Percentiles rank a stretch among this genome's conserved stretches.
phyloP scores from a whole-genome alignment of 1,284 basidiomycete genomes.

The Cryptococcus hybrid region DNA sequence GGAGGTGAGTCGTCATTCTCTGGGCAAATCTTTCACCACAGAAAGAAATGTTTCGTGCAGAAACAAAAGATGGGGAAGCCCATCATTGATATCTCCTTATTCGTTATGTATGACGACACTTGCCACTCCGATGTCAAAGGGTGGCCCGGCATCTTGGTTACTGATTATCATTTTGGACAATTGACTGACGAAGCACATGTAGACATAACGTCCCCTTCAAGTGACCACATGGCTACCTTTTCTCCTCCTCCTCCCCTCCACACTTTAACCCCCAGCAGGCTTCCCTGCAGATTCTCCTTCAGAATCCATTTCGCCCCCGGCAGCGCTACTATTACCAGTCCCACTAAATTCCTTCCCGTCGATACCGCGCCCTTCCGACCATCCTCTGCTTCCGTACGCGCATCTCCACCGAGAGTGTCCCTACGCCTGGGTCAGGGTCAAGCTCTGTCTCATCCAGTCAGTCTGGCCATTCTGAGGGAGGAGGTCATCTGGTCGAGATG shows the following conservation, averaged over 20 bases:
- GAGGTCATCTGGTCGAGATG: slow-evolving; percentile 32
- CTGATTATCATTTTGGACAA: too few species aligned
- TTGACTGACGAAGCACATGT: too few species aligned
- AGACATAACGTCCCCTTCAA: too few species aligned
- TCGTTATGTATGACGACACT: too few species aligned
- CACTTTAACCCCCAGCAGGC: slow-evolving; percentile 42
- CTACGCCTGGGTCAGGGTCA: slow-evolving; percentile 11
- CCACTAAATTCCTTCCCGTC: not conserved
- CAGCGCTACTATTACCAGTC: not conserved
- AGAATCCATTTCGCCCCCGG: slow-evolving; percentile 17
- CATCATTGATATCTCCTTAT: too few species aligned
- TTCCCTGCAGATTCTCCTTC: slow-evolving; percentile 16
- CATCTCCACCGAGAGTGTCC: slow-evolving; percentile 29
- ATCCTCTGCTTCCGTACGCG: slow-evolving; percentile 25
- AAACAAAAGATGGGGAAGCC: too few species aligned
- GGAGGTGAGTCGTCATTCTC: too few species aligned
- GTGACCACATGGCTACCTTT: not conserved
- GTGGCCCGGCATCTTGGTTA: too few species aligned
- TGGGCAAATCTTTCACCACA: too few species aligned
- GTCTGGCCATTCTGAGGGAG: slow-evolving; percentile 17
- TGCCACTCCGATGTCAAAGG: too few species aligned
- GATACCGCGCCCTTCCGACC: slow-evolving; percentile 16
- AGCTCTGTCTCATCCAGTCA: slow-evolving; percentile 7
- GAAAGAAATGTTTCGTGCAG: too few species aligned
- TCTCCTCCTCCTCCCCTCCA: slow-evolving; percentile 34